Conservation (phyloP, 2,329 filamentous ascomycete species). For the Arthrobotrys sinensis region DNA sequence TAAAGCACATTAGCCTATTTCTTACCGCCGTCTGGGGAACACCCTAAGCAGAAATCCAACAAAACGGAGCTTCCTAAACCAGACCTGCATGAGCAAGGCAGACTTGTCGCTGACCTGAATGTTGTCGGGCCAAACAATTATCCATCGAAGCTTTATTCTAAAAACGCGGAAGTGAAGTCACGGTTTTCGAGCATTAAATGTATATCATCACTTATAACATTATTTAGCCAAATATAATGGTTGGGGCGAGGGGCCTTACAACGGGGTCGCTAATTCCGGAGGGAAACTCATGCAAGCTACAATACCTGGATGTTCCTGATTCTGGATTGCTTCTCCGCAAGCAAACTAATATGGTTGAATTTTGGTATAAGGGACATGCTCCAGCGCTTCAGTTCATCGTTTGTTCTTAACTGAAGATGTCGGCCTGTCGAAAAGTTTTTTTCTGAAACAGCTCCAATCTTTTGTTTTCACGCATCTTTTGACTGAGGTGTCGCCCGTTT, state of each 20-base stretch:
- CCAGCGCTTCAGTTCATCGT: not conserved
- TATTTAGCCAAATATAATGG: no score
- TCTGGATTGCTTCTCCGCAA: not conserved
- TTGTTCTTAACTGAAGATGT: not conserved
- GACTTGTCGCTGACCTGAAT: not conserved
- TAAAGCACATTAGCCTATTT: slow-evolving; percentile 4
- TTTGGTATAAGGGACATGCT: not conserved
- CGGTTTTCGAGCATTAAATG: not conserved
- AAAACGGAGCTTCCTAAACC: not conserved
- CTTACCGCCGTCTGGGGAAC: not conserved
- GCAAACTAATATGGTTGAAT: not conserved
- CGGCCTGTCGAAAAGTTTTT: not conserved
- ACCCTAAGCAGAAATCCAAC: not conserved
- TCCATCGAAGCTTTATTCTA: not conserved
- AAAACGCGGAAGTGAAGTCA: not conserved
- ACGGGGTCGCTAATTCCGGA: not conserved
- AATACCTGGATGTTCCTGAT: not conserved
- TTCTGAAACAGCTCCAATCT: no score
- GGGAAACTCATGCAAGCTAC: no score
- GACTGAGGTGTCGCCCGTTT: not conserved
- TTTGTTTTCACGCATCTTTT: no score
- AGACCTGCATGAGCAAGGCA: not conserved
- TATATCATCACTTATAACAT: not conserved
- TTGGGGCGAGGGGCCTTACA: no score
- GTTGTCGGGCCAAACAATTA: no score